Conservation (phyloP, 371 early-diverging fungal genomes). For the Vairimorpha ceranae region DNA sequence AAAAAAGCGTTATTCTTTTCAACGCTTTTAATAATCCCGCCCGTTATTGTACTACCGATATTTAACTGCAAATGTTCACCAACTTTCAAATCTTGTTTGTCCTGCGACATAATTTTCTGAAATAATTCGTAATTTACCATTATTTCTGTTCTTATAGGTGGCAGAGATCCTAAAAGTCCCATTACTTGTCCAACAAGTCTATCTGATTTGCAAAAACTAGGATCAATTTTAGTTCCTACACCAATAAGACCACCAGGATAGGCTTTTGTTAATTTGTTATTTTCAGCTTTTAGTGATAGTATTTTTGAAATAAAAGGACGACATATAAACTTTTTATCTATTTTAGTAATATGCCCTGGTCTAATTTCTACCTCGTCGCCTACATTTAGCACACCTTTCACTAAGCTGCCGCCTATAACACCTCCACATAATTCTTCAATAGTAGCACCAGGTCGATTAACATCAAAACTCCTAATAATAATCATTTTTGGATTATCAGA, state of each 20-base stretch:
- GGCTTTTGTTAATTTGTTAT: conserved; percentile 84
- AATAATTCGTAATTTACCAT: conserved; percentile 92
- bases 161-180: conserved; percentile 84
- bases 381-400: conserved; percentile 82
- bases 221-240: conserved; percentile 97
- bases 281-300: conserved; percentile 81
- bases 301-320: conserved; percentile 84
- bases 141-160: conserved; percentile 84
- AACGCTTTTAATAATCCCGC: conserved; percentile 79
- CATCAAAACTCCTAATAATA: conserved; percentile 98
- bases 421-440: conserved; percentile 90
- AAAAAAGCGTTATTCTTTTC: conserved; percentile 81
- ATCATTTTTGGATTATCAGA: conserved; percentile 80
- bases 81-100: conserved; percentile 76
- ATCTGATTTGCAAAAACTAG: conserved; percentile 93
- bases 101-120: conserved; percentile 81
- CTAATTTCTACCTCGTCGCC: conserved; percentile 96
- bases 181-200: conserved; percentile 96
- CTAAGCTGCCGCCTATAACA: conserved; percentile 96
- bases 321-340: conserved; percentile 75
- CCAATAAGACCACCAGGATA: conserved; percentile 99
- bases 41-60: conserved; percentile 94
- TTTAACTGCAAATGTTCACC: conserved; percentile 91
- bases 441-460: conserved; percentile 97
- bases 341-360: conserved; percentile 89